Evolutionary conservation across 2,329 filamentous ascomycete species (phyloP), one percentile per base, ranked within the genome.

Genomic region (Fusarium globosum): DNA sequence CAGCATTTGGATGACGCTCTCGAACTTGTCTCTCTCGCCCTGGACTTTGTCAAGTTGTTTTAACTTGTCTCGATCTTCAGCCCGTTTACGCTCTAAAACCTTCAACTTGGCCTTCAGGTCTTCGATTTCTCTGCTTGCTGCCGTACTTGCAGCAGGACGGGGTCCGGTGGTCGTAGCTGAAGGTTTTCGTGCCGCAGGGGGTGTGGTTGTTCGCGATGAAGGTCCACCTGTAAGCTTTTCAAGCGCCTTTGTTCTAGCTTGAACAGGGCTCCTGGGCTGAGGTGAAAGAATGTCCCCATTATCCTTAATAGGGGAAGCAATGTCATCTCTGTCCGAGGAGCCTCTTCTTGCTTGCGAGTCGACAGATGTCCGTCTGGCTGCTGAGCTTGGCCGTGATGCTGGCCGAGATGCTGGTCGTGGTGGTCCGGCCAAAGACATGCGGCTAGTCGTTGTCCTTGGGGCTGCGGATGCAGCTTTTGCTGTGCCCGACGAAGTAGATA

Each of bases 21-120:
- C 93, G 71, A 93, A 95, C 73, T 92, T 92, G 78, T 96, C 93
- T 35, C 91, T 88, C 77, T 97, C 94, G 23, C 89, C 87, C 79
- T 95, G 91, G 21, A 95, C 83, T 73, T 92, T 91, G 64, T 97
- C 93, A 53, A 97, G 82, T 18, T 88, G 88, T 79, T 96, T 95
- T 58, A 97, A 82, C 79, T 94, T 94, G 76, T 98, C 95, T 26
- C 94, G 89, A 78, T 97, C 94, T 72, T 98, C 96, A 18, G 88
- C 80, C 64, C 94, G 87, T 81, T 97, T 97, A 76, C 96, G 94
- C 81, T 99, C 95, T 77, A 98, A 86, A 7, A 98, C 87, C 61
- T 92, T 91, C 5, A 98, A 85, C 80, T 97, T 98, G 1, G 94
- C 92, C 80, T 97, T 95, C 21, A 98, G 85, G 73, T 97, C 94